Evolutionary conservation across 2,329 filamentous ascomycete genomes (phyloP), one percentile per base, ranked within the genome.

Genomic region (Pseudogymnoascus verrucosus): DNA sequence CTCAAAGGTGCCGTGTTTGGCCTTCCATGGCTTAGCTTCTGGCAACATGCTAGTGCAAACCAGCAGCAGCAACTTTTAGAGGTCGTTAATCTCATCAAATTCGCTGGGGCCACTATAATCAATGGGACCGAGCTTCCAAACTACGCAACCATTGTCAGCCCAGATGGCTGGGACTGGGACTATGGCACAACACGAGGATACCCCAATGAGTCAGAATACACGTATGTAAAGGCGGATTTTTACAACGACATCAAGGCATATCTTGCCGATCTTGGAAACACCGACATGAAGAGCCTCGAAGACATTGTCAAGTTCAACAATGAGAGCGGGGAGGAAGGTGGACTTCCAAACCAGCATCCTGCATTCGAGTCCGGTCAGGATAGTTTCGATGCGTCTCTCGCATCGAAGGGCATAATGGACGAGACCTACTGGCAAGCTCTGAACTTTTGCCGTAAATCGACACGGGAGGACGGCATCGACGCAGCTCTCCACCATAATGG

Each of bases 161-260:
- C 84, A 0, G 73, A 82, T 60, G 86, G 87, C n/a, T 92, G 88
- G 88, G 79, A 91, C 73, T 92, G 89, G 82, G 87, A 89, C 69
- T 88, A 84, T 66, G 87, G 88, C 12, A 79, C 76, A 5, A 80
- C 78, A 1, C 82, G 86, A 3, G 86, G 86, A 2, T 85, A 78
- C 69, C 76, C 85, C n/a, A 90, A 91, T 65, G 84, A 90, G 74
- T 90, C 86, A 12, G 44, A 51, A 51, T 51, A 39, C 34, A 42
- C 26, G 26, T 31, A 26, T 62, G 26, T 47, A 26, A 62, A 31
- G 42, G 44, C 11, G 6, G 61, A 62, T n/a, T 59, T 59, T 19
- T 62, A 62, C 11, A 31, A 62, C n/a, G 42, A 34, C 26, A n/a
- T 62, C 16, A 28, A 57, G 8, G 42, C 26, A 19, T 62, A 62